Evolutionary conservation across 1,284 basidiomycete genomes (phyloP), one percentile per base, ranked within the genome.

Genomic region (Rhizoctonia solani): DNA sequence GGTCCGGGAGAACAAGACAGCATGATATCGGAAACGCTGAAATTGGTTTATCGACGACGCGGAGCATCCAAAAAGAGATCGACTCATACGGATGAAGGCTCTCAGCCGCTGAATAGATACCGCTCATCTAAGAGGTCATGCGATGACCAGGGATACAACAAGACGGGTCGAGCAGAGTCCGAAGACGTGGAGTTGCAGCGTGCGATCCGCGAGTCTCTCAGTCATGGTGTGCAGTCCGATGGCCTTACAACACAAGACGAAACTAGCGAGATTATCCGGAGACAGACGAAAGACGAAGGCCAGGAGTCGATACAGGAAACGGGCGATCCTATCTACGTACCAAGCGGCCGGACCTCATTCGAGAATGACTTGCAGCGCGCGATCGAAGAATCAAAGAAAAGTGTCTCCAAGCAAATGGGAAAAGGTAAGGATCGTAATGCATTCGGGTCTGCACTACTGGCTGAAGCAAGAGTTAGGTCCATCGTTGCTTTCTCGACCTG

Each of bases 131-230:
- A 32, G 13, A 32, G 34, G 13, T 21, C 54, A n/a, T 16, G 19
- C 6, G 4, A 34, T 58, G 67, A 41, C 1, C 68, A 68, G 67
- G 66, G 32, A 32, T 34, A 25, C 25, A 53, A 54, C 49, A 68
- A 61, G 39, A 67, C 37, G 34, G 42, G 46, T 19, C 66, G 67
- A 34, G 69, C 69, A 16, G 71, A 72, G 2, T 71, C 73, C 25
- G 66, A 72, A 34, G 74, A 71, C 14, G 56, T 69, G 25, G 72
- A 77, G 34, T 74, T 75, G 8, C 75, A 79, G 69, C 67, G 75
- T 75, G 79, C 78, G 9, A 72, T 80, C 27, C 77, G 80, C 69
- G 74, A 79, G 72, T 78, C 77, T 1, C 69, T 76, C 19, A 4
- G 4, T 27, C 44, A 29, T 21, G 25, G 29, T 52, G n/a, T 46